Conservation (phyloP, 2,329 filamentous ascomycete species). For the Arthroderma sp. region DNA sequence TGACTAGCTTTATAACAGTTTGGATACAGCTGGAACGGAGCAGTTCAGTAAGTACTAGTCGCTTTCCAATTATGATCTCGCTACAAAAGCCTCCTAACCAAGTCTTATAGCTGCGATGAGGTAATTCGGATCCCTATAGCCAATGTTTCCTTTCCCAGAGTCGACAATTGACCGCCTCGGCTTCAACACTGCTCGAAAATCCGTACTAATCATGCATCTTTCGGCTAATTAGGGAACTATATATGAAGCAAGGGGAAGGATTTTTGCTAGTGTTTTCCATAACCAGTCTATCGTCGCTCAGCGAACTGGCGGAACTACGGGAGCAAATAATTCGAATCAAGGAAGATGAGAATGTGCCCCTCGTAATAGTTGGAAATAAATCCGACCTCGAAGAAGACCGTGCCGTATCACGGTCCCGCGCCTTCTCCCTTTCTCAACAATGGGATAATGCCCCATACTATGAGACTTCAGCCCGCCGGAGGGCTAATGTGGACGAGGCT, state of each 20-base stretch:
- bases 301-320: slow-evolving; percentile 65
- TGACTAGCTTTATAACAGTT: slow-evolving; percentile 31
- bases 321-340: slow-evolving; percentile 89
- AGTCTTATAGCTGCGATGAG: slow-evolving; percentile 41
- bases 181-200: too few species aligned
- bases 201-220: background rate
- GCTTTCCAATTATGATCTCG: background rate
- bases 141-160: too few species aligned
- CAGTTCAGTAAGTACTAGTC: slow-evolving; percentile 63
- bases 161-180: too few species aligned
- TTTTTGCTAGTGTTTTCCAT: slow-evolving; percentile 90
- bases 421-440: slow-evolving; percentile 70
- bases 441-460: slow-evolving; percentile 86
- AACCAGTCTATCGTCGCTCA: slow-evolving; percentile 68
- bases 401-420: slow-evolving; percentile 60
- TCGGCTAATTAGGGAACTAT: slow-evolving; percentile 48
- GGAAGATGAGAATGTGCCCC: slow-evolving; percentile 69
- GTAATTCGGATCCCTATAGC: slow-evolving; percentile 23
- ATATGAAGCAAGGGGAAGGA: slow-evolving; percentile 88
- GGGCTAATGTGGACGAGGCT: slow-evolving; percentile 81
- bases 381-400: slow-evolving; percentile 79
- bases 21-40: slow-evolving; percentile 83
- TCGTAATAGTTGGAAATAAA: slow-evolving; percentile 89
- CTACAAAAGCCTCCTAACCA: background rate
- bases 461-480: slow-evolving; percentile 69